These are phyloP conservation scores for Neoarthrinium moseri DNA, from an alignment of 2,329 filamentous ascomycete genomes.

Conservation along the genomic window DNA sequence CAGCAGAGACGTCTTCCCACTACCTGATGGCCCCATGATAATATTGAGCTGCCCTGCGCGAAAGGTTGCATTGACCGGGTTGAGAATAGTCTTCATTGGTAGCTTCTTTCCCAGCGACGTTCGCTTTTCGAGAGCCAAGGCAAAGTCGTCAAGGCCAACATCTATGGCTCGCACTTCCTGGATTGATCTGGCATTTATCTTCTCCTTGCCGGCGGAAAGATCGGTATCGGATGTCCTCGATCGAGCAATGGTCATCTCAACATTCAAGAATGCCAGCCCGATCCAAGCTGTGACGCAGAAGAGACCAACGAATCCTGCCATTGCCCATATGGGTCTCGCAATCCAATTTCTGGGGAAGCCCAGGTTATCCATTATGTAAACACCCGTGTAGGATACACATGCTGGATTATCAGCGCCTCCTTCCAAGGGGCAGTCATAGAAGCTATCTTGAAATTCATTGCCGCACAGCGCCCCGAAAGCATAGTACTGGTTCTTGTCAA, in stretches of 20 bases:
- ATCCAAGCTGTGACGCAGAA: conserved; percentile 62
- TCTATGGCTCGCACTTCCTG: conserved; percentile 59
- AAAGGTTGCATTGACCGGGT: conserved; percentile 66
- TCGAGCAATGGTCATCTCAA: conserved; percentile 69
- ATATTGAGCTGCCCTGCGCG: conserved; percentile 68
- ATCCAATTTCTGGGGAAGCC: conserved; percentile 69
- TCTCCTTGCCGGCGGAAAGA: conserved; percentile 68
- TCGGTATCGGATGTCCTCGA: conserved; percentile 59
- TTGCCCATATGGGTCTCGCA: conserved; percentile 61
- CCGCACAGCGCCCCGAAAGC: conserved; percentile 68
- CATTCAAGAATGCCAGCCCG: conserved; percentile 61
- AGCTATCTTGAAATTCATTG: conserved; percentile 71
- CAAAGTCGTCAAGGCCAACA: conserved; percentile 63
- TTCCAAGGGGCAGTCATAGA: conserved; percentile 69
- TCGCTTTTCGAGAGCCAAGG: conserved; percentile 63
- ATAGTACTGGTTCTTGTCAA: conserved; percentile 54
- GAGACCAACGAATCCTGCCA: conserved; percentile 60
- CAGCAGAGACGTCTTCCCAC: conserved; percentile 72
- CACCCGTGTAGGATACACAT: conserved; percentile 68
- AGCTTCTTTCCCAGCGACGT: conserved; percentile 49
- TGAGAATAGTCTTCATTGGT: conserved; percentile 59
- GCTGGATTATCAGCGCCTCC: conserved; percentile 62
- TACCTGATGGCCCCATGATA: conserved; percentile 79
- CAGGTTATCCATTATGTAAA: conserved; percentile 67
- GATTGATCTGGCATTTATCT: conserved; percentile 55